Percentiles rank a stretch among this genome's conserved stretches.
Evolutionary conservation across 305 asterid genomes (phyloP).

Genomic region (Euphrasia arctica): DNA sequence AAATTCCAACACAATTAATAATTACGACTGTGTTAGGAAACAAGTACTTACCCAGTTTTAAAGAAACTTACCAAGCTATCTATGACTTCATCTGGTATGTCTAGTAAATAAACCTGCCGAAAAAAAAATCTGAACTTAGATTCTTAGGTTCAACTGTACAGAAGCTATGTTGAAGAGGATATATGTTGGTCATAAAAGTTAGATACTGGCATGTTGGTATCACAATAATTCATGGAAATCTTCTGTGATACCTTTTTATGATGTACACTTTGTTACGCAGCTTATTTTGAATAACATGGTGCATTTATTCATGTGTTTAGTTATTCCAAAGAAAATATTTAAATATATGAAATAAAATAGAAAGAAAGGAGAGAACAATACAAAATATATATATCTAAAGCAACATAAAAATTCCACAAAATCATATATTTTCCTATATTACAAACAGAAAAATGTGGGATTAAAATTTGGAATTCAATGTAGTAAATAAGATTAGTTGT

Average conservation of each 20-base stretch:
- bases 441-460: not conserved
- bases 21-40: constrained; percentile 21
- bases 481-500: constrained; percentile 9
- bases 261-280: not conserved
- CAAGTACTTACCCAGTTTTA: constrained; percentile 7
- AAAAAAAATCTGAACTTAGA: constrained; percentile 19
- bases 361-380: not conserved
- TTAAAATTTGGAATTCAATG: not conserved
- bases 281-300: not conserved
- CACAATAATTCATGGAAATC: not conserved
- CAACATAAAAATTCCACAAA: not conserved
- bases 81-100: constrained; percentile 74
- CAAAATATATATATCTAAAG: not conserved
- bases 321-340: not conserved
- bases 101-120: constrained; percentile 80
- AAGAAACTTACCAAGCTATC: constrained; percentile 62
- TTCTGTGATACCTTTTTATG: not conserved
- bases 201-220: constrained; percentile 2
- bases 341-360: not conserved
- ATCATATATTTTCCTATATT: not conserved
- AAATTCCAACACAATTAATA: constrained; percentile 9
- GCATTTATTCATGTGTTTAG: not conserved
- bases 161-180: constrained; percentile 6
- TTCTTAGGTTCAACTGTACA: constrained; percentile 3
- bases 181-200: constrained; percentile 4